These are phyloP conservation scores for Sclerotinia subarctica DNA, from an alignment of 2,329 filamentous ascomycete species.

Conservation along the genomic window DNA sequence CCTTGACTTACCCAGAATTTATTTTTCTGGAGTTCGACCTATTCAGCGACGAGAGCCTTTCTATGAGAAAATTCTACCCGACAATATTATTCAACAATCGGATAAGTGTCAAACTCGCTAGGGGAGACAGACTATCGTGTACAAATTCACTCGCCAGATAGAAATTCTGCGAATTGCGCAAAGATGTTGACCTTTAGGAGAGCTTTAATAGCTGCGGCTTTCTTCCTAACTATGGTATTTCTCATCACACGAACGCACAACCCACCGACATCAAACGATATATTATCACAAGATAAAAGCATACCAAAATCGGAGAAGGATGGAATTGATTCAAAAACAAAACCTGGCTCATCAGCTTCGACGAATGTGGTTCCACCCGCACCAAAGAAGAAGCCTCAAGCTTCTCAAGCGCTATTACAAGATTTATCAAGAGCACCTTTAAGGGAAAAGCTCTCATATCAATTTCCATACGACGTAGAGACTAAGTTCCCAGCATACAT, in stretches of 20 bases:
- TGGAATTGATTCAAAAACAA: constrained; percentile 12
- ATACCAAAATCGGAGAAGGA: constrained; percentile 1
- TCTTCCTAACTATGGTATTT: constrained; percentile 67
- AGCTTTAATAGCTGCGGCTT: constrained; percentile 67
- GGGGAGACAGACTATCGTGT: neutral
- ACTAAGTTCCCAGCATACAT: constrained; percentile 94
- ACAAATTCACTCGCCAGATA: constrained; percentile 12
- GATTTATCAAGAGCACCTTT: constrained; percentile 71
- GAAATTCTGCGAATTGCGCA: constrained; percentile 31
- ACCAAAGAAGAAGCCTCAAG: constrained; percentile 24
- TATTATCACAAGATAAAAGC: constrained; percentile 12
- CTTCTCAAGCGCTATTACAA: constrained; percentile 30
- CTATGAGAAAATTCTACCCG: neutral
- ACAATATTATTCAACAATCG: neutral
- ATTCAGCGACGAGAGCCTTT: neutral
- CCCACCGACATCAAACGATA: constrained; percentile 22
- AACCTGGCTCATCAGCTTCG: constrained; percentile 19
- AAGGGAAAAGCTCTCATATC: constrained; percentile 80
- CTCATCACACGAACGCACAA: constrained; percentile 62
- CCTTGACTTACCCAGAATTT: neutral
- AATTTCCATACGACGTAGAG: constrained; percentile 89
- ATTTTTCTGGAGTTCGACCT: neutral
- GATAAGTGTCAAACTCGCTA: constrained; percentile 1
- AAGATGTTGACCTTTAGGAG: constrained; percentile 76
- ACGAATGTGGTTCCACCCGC: constrained; percentile 22